Conservation (phyloP, 2,329 filamentous ascomycete genomes). For the Didymella arachidicola region DNA sequence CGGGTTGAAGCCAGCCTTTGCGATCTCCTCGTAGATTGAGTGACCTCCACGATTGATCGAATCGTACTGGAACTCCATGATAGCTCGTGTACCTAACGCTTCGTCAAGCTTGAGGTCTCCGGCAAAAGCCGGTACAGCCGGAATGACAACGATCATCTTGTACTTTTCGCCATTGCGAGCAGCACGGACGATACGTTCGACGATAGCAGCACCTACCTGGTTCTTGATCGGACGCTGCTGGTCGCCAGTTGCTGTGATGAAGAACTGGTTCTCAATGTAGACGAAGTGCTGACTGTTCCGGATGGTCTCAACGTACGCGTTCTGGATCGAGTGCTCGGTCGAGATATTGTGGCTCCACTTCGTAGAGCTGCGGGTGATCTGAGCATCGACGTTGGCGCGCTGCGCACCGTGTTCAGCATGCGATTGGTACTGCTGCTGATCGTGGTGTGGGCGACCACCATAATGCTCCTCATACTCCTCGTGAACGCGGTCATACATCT, state of each 20-base stretch:
- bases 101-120: slow-evolving; percentile 78
- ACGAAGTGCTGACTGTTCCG: slow-evolving; percentile 73
- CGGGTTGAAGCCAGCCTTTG: slow-evolving; percentile 72
- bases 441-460: slow-evolving; percentile 27
- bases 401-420: slow-evolving; percentile 45
- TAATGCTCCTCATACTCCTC: slow-evolving; percentile 39
- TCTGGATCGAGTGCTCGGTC: slow-evolving; percentile 81
- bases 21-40: slow-evolving; percentile 77
- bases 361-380: slow-evolving; percentile 51
- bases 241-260: slow-evolving; percentile 81
- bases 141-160: slow-evolving; percentile 79
- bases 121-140: slow-evolving; percentile 81
- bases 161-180: slow-evolving; percentile 71
- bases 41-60: slow-evolving; percentile 79
- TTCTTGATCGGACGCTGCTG: slow-evolving; percentile 77
- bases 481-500: slow-evolving; percentile 37
- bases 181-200: slow-evolving; percentile 77
- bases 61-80: slow-evolving; percentile 85
- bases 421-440: slow-evolving; percentile 31
- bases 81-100: slow-evolving; percentile 78
- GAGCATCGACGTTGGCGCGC: slow-evolving; percentile 42
- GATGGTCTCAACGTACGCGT: slow-evolving; percentile 80
- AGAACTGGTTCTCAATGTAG: slow-evolving; percentile 88
- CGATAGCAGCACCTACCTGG: slow-evolving; percentile 79
- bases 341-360: slow-evolving; percentile 68